Conservation (phyloP, 1,139 yeast species). For the Debaryomyces sp. region DNA sequence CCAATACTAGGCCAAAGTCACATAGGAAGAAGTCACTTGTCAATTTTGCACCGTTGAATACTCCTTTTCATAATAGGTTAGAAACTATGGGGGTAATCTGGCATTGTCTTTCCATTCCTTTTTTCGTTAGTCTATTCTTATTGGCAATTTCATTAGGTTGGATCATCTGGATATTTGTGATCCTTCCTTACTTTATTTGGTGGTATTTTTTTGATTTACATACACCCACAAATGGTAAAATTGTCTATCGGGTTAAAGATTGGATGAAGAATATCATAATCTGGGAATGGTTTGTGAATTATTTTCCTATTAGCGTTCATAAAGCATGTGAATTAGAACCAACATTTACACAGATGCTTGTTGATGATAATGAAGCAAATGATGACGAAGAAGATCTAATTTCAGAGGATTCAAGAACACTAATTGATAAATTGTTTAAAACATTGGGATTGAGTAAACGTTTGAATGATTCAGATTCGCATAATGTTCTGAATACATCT, state of each 20-base stretch:
- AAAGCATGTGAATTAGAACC: constrained; percentile 76
- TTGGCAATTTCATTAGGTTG: constrained; percentile 67
- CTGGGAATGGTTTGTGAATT: constrained; percentile 78
- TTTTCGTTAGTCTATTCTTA: constrained; percentile 53
- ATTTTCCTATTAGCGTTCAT: constrained; percentile 80
- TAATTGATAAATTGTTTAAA: constrained; percentile 41
- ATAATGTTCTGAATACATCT: constrained; percentile 10
- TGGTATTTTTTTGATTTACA: constrained; percentile 56
- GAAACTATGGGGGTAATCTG: constrained; percentile 75
- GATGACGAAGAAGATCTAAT: constrained; percentile 51
- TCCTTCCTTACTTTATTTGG: constrained; percentile 60
- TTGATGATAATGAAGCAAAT: constrained; percentile 24
- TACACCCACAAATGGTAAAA: constrained; percentile 76
- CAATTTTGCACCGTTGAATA: constrained; percentile 53
- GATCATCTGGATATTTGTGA: constrained; percentile 66
- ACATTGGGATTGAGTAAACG: constrained; percentile 42
- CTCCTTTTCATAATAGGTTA: constrained; percentile 60
- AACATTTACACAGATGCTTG: constrained; percentile 53
- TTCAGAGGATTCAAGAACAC: constrained; percentile 40
- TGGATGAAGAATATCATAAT: constrained; percentile 58
- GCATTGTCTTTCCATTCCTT: constrained; percentile 77
- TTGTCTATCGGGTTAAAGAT: constrained; percentile 56
- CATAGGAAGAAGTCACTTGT: constrained; percentile 16
- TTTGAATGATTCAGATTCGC: constrained; percentile 31
- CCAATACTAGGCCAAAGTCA: background rate